Conservation (phyloP, 805 yeast genomes). For the Isabelozyma heimii region DNA sequence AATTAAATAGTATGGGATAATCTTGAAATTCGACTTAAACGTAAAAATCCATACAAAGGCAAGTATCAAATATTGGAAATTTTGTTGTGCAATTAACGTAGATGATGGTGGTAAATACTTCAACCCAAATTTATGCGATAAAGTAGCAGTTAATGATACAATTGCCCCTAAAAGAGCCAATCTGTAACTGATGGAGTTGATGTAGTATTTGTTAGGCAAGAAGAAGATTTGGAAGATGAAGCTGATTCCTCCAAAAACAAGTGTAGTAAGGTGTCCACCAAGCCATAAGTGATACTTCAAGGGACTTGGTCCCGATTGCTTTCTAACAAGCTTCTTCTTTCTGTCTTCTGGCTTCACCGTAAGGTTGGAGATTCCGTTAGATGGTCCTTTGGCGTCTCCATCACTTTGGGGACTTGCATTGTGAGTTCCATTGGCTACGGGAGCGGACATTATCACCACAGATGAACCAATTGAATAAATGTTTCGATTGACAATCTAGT, state of each 20-base stretch:
- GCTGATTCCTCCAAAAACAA: slow-evolving; percentile 44
- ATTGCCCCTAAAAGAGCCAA: slow-evolving; percentile 56
- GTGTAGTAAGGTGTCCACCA: slow-evolving; percentile 49
- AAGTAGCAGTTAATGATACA: slow-evolving; percentile 49
- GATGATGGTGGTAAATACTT: slow-evolving; percentile 57
- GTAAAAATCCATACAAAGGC: slow-evolving; percentile 61
- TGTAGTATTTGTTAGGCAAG: slow-evolving; percentile 35
- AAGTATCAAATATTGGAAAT: slow-evolving; percentile 65
- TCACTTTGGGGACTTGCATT: slow-evolving; percentile 12
- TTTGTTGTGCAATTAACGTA: slow-evolving; percentile 67
- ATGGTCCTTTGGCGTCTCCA: slow-evolving; percentile 25
- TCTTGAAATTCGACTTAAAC: slow-evolving; percentile 62
- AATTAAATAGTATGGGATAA: slow-evolving; percentile 57
- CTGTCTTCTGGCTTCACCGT: slow-evolving; percentile 11
- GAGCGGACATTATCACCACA: not conserved
- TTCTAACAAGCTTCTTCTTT: slow-evolving; percentile 29
- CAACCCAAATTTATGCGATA: slow-evolving; percentile 58
- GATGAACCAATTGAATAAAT: not conserved
- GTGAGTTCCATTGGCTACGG: not conserved
- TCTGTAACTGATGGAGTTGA: slow-evolving; percentile 54
- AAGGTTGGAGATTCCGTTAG: slow-evolving; percentile 7
- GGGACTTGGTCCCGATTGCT: slow-evolving; percentile 28
- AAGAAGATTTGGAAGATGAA: slow-evolving; percentile 38
- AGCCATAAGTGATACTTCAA: slow-evolving; percentile 52
- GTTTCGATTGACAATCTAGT: not conserved